A percentile compares a stretch with the other conserved stretches of the same genome.
phyloP scores from a whole-genome alignment of 768 basidiomycete species.

The Astraeus odoratus region DNA sequence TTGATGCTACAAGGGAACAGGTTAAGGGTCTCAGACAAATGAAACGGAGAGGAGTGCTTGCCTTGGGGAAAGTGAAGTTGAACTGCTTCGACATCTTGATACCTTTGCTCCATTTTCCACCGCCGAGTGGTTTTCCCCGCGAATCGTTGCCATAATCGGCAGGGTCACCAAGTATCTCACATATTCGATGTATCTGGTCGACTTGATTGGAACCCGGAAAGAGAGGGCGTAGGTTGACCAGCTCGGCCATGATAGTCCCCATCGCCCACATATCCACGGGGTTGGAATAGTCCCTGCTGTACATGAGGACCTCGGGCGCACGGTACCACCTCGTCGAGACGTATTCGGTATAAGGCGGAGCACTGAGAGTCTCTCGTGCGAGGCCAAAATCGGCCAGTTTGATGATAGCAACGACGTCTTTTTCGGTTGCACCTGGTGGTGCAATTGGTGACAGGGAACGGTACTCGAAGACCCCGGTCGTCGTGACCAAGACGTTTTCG shows the following conservation, averaged over 20 bases:
- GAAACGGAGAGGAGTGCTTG: background rate
- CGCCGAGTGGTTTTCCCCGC: constrained; percentile 65
- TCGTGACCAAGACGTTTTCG: constrained; percentile 97
- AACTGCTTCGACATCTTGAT: constrained; percentile 80
- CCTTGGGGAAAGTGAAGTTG: constrained; percentile 88
- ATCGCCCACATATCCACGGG: constrained; percentile 99
- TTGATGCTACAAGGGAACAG: constrained; percentile 37
- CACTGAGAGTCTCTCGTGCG: constrained; percentile 80
- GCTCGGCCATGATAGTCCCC: constrained; percentile 96
- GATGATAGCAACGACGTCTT: constrained; percentile 93
- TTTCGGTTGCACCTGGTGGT: constrained; percentile 62
- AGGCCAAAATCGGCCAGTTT: constrained; percentile 99
- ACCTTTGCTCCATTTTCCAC: constrained; percentile 83
- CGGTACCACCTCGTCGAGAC: constrained; percentile 99
- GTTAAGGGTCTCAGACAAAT: background rate
- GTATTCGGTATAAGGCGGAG: constrained; percentile 97
- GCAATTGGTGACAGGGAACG: constrained; percentile 68
- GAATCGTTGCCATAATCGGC: constrained; percentile 74
- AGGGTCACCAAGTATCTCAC: constrained; percentile 91
- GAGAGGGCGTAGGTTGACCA: constrained; percentile 89
- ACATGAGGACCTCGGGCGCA: constrained; percentile 91
- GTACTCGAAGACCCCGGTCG: constrained; percentile 92
- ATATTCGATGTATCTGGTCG: constrained; percentile 89
- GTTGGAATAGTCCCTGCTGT: constrained; percentile 89
- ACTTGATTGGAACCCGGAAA: constrained; percentile 92